Base-by-base conservation (phyloP, 2,329 filamentous ascomycete genomes). In the Trichoderma sp. region DNA sequence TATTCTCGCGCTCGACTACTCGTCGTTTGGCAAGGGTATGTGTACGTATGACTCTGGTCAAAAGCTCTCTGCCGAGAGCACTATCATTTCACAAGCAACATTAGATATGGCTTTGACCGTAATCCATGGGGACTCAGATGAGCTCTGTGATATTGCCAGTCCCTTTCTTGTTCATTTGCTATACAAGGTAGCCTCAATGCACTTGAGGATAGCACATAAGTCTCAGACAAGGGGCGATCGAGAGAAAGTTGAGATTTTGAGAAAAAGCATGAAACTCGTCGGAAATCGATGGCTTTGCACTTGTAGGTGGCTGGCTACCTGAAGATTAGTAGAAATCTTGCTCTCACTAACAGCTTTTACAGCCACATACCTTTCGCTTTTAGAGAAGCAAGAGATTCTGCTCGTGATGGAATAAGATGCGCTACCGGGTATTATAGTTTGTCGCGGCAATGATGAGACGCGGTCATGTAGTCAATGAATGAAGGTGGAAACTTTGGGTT, bases 301-400 rank as follows among this genome's bases (percentile, higher is more conserved):
- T 34, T 26, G 70, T 71, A 69, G 17, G 70, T 63, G 39, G 17
- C 13, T 32, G 4, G 1, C 3, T n/a, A n/a, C n/a, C n/a, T 6
- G 11, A n/a, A 9, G 3, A 12, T 6, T 68, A 2, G 3, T 13
- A n/a, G 7, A n/a, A 13, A 7, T 9, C 26, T 23, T 13, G 2
- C 5, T 36, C 11, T 20, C 8, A 23, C 64, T 69, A 11, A 68
- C 15, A 15, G 1, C 13, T 17, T 1, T 12, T 17, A 34, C 26
- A 71, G 70, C 32, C 13, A 57, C 65, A 5, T 71, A 71, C 20
- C 39, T 71, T 3, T 71, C 65, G 3, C 70, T 71, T 9, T 43
- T 69, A n/a, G 65, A 71, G 28, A 71, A 68, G 64, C 70, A 71
- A 34, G 70, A 71, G 6, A 57, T 71, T n/a, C 36, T 71, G 6